Evolutionary conservation across 2,329 filamentous ascomycete species (phyloP).

Genomic region (Catunica adiposa): DNA sequence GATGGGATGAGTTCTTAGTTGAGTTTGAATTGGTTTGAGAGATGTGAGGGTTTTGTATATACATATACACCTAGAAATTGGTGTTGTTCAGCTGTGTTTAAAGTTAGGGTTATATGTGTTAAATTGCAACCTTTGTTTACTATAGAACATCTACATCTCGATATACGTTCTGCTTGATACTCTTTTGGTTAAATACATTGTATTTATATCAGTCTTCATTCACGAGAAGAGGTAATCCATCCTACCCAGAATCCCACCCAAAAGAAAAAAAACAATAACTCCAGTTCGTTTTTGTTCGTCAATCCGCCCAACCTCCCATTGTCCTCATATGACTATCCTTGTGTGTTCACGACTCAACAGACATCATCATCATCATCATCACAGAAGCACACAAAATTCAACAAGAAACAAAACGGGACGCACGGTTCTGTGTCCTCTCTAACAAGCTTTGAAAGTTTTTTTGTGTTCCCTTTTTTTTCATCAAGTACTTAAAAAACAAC

Average conservation of each 20-base stretch:
- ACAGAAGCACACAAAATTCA: slow-evolving; percentile 11
- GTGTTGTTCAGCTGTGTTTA: no score
- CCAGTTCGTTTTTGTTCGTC: not conserved
- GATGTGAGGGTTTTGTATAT: not conserved
- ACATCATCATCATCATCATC: slow-evolving; percentile 8
- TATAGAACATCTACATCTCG: no score
- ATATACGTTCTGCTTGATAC: no score
- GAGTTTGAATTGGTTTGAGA: not conserved
- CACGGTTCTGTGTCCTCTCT: slow-evolving; percentile 13
- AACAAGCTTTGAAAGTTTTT: slow-evolving; percentile 15
- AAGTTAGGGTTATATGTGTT: no score
- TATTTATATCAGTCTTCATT: not conserved
- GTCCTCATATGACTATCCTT: not conserved
- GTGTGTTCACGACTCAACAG: no score
- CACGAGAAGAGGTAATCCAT: no score
- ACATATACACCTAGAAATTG: no score
- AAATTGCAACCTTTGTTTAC: no score
- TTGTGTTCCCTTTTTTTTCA: slow-evolving; percentile 16
- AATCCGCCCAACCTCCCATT: not conserved
- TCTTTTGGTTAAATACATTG: not conserved
- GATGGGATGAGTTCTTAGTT: not conserved
- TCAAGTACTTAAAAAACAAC: slow-evolving; percentile 15
- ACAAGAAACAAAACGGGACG: slow-evolving; percentile 9
- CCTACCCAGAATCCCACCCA: not conserved
- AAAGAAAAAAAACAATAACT: slow-evolving; percentile 5